phyloP scores from a whole-genome alignment of 306 rosid genomes.

The Cicer judaicum region DNA sequence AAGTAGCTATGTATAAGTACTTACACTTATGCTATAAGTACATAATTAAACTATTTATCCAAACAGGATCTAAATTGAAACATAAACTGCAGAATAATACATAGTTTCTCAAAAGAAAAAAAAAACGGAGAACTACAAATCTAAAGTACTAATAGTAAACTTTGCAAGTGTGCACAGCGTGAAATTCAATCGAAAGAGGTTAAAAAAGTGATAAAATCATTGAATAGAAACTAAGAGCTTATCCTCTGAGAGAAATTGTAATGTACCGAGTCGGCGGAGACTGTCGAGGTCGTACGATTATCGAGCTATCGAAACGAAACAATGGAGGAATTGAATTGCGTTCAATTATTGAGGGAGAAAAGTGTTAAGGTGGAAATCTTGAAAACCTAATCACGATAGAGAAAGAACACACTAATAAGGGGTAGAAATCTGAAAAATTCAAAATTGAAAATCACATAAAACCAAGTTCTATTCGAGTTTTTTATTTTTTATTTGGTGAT shows the following conservation, averaged over 20 bases:
- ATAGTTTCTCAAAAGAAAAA: neutral
- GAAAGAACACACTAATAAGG: no score
- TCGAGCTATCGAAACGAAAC: conserved; percentile 1
- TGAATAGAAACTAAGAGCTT: conserved; percentile 3
- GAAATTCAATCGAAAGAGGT: conserved; percentile 19
- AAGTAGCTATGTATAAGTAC: no score
- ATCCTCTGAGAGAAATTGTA: neutral
- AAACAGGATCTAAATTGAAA: no score
- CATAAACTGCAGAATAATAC: neutral
- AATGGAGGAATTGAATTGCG: neutral
- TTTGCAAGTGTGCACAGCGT: neutral
- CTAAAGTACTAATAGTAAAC: conserved; percentile 10
- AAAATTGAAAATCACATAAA: no score
- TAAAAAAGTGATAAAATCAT: neutral
- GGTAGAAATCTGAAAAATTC: no score
- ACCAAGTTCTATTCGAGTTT: no score
- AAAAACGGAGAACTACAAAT: neutral
- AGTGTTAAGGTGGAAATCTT: neutral
- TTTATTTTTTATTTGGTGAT: no score
- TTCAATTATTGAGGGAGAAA: neutral
- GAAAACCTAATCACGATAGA: conserved; percentile 34
- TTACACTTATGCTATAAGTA: no score
- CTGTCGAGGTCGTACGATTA: neutral
- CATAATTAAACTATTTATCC: no score
- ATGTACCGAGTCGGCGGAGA: conserved; percentile 33